A percentile compares a stretch with the other conserved stretches of the same genome.
Conservation (phyloP, 1,139 yeast species). For the Geotrichum histeridarum region DNA sequence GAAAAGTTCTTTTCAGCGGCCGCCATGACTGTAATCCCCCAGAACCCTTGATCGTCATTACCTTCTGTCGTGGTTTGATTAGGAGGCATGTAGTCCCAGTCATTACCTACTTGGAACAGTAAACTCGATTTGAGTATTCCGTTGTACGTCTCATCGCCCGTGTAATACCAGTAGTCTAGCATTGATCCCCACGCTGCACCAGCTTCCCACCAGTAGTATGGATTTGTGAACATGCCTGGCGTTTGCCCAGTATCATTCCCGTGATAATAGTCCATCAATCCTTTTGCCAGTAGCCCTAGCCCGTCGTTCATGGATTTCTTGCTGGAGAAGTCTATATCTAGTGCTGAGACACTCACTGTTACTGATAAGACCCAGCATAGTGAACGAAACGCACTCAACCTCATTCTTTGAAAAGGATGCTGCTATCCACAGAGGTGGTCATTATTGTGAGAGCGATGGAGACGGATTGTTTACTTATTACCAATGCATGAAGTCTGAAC, state of each 20-base stretch:
- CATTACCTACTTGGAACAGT: constrained; percentile 59
- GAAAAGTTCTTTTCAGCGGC: constrained; percentile 79
- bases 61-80: constrained; percentile 78
- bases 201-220: constrained; percentile 94
- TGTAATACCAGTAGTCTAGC: constrained; percentile 60
- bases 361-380: background rate
- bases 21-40: constrained; percentile 80
- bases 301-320: constrained; percentile 37
- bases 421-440: background rate
- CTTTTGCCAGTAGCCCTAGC: constrained; percentile 50
- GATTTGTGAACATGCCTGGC: constrained; percentile 68
- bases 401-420: background rate
- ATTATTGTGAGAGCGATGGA: background rate
- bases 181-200: constrained; percentile 83
- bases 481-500: background rate
- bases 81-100: constrained; percentile 66
- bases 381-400: background rate
- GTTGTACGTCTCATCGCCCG: constrained; percentile 58
- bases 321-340: constrained; percentile 25
- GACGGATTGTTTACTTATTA: background rate
- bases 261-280: constrained; percentile 74
- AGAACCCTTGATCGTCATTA: constrained; percentile 88
- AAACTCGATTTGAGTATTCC: constrained; percentile 54
- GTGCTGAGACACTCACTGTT: background rate
- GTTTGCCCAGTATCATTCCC: constrained; percentile 62